phyloP scores from a whole-genome alignment of 495 filamentous ascomycete genomes.

The Tetracladium setigerum region DNA sequence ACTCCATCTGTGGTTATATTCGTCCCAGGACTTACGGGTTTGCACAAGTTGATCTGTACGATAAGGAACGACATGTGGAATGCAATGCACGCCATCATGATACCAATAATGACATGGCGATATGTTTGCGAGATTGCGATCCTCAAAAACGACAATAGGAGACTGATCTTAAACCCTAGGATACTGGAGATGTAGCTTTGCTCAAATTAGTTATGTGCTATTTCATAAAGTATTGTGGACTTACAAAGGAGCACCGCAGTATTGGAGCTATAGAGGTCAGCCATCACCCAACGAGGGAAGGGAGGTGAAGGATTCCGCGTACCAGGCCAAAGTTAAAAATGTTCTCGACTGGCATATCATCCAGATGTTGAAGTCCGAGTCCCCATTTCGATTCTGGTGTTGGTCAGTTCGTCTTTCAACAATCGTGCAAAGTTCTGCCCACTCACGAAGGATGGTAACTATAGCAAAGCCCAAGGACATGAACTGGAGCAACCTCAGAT shows the following conservation, averaged over 20 bases:
- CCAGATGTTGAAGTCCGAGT: conserved; percentile 24
- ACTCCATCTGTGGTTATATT: too few species aligned
- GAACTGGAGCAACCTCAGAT: conserved; percentile 10
- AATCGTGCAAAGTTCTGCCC: background rate
- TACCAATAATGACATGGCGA: conserved; percentile 24
- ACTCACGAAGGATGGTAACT: conserved; percentile 25
- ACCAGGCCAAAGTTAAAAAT: conserved; percentile 32
- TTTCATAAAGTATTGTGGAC: background rate
- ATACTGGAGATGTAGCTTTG: conserved; percentile 35
- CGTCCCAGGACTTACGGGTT: conserved; percentile 26
- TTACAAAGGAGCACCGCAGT: conserved; percentile 33
- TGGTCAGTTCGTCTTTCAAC: background rate
- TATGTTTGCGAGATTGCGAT: conserved; percentile 37
- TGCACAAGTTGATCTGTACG: conserved; percentile 37
- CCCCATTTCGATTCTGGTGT: conserved; percentile 34
- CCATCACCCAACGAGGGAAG: background rate
- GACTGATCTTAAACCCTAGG: conserved; percentile 44
- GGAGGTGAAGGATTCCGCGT: background rate
- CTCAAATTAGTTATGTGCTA: background rate
- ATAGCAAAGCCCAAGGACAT: conserved; percentile 22
- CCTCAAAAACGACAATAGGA: conserved; percentile 41
- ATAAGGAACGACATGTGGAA: conserved; percentile 66
- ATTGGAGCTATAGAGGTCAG: conserved; percentile 27
- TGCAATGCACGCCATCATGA: conserved; percentile 40
- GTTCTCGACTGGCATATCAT: conserved; percentile 28